Percentiles rank a stretch among this genome's conserved stretches.
Conservation (phyloP, 2,329 filamentous ascomycete species). For the Coniochaeta sp. region DNA sequence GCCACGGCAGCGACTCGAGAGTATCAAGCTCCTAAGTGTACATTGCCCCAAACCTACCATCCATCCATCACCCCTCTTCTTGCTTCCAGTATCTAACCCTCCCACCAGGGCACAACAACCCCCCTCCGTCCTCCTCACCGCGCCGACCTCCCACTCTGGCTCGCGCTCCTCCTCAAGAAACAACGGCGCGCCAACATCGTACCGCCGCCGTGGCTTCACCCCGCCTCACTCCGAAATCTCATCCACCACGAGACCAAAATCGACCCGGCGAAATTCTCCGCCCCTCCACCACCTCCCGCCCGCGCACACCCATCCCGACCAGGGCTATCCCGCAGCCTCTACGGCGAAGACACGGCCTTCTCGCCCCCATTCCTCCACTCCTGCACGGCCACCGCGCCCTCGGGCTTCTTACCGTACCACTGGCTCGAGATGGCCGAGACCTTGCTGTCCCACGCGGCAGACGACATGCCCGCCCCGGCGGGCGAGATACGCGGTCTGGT, state of each 20-base stretch:
- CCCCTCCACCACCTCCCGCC: constrained; percentile 60
- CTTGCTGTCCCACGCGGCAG: constrained; percentile 73
- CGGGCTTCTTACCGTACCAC: constrained; percentile 78
- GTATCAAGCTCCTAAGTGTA: constrained; percentile 78
- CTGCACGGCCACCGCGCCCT: constrained; percentile 61
- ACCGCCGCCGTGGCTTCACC: constrained; percentile 80
- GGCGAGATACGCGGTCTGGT: constrained; percentile 69
- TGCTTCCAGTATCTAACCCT: constrained; percentile 9
- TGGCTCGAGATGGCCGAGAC: constrained; percentile 91
- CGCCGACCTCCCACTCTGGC: constrained; percentile 78
- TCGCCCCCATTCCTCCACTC: constrained; percentile 74
- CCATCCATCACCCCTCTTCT: constrained; percentile 12
- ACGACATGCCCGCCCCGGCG: constrained; percentile 65
- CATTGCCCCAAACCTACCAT: constrained; percentile 21
- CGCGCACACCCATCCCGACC: constrained; percentile 39
- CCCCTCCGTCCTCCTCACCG: constrained; percentile 74
- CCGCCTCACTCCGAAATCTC: constrained; percentile 66
- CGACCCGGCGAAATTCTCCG: constrained; percentile 65
- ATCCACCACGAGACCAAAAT: constrained; percentile 73
- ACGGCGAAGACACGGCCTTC: constrained; percentile 20
- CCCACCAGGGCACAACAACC: constrained; percentile 58
- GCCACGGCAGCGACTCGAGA: constrained; percentile 82
- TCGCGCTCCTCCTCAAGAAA: constrained; percentile 88
- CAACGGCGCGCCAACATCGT: constrained; percentile 91
- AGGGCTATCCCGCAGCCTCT: constrained; percentile 31